These are phyloP conservation scores for Kondoa malvinella DNA, from an alignment of 768 basidiomycete genomes.

Conservation along the genomic window DNA sequence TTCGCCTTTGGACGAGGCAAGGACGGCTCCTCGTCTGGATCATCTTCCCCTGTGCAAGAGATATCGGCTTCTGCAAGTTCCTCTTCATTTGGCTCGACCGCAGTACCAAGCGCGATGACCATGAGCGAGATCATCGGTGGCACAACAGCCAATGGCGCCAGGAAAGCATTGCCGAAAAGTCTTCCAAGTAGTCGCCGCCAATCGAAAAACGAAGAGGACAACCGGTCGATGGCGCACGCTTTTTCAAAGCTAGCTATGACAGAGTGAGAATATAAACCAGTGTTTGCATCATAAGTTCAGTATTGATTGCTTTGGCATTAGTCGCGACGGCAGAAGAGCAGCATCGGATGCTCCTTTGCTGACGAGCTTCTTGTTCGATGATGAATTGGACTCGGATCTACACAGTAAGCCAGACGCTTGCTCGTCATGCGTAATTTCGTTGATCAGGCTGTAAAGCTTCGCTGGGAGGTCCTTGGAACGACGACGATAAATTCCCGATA, in stretches of 20 bases:
- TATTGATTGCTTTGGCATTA: neutral
- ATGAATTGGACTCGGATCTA: conserved; percentile 86
- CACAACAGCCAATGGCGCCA: neutral
- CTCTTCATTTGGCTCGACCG: neutral
- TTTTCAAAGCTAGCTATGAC: neutral
- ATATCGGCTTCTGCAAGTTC: neutral
- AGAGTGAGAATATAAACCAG: neutral
- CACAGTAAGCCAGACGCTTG: conserved; percentile 36
- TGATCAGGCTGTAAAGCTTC: conserved; percentile 55
- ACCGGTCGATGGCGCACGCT: neutral
- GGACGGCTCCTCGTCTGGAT: conserved; percentile 38
- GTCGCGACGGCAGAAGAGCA: neutral
- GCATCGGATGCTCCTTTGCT: conserved; percentile 20
- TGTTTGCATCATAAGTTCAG: neutral
- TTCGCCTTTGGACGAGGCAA: neutral
- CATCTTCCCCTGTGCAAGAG: neutral
- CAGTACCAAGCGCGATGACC: neutral
- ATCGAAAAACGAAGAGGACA: neutral
- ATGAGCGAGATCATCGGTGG: neutral
- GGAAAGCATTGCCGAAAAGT: neutral
- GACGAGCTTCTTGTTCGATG: conserved; percentile 58
- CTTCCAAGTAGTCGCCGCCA: neutral
- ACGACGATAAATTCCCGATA: conserved; percentile 65
- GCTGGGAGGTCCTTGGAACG: conserved; percentile 58
- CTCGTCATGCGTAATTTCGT: conserved; percentile 10